Conservation (phyloP, 1,139 yeast species). For the Sugiyamaella sp. region DNA sequence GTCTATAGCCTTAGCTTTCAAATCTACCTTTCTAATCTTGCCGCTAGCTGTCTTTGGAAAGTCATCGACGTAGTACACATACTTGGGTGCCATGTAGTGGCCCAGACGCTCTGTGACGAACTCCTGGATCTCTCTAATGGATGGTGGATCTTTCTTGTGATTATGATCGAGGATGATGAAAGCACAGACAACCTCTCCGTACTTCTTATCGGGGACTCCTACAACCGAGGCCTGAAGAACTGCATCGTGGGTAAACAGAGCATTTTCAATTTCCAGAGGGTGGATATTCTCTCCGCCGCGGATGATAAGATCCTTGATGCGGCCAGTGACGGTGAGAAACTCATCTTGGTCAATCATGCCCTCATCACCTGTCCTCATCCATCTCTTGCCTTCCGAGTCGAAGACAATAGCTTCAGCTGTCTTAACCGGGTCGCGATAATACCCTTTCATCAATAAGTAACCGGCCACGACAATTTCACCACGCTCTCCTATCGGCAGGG, state of each 20-base stretch:
- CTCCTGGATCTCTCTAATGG: constrained; percentile 31
- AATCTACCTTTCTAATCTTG: constrained; percentile 41
- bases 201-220: constrained; percentile 40
- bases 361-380: constrained; percentile 45
- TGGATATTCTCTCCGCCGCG: constrained; percentile 45
- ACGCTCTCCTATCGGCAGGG: constrained; percentile 33
- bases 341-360: constrained; percentile 41
- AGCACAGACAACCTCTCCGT: constrained; percentile 43
- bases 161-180: constrained; percentile 35
- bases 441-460: constrained; percentile 37
- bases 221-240: constrained; percentile 41
- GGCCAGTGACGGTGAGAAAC: constrained; percentile 40
- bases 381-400: constrained; percentile 34
- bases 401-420: constrained; percentile 38
- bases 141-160: constrained; percentile 23
- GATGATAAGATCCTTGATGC: constrained; percentile 43
- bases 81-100: constrained; percentile 41
- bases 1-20: constrained; percentile 27
- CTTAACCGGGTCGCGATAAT: constrained; percentile 36
- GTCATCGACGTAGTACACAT: constrained; percentile 37
- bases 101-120: constrained; percentile 37
- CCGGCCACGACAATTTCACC: constrained; percentile 43
- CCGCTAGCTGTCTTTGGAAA: constrained; percentile 44
- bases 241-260: constrained; percentile 37
- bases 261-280: constrained; percentile 42